Evolutionary conservation across 1,284 basidiomycete species (phyloP).

Genomic region (Ganoderma multipileum): DNA sequence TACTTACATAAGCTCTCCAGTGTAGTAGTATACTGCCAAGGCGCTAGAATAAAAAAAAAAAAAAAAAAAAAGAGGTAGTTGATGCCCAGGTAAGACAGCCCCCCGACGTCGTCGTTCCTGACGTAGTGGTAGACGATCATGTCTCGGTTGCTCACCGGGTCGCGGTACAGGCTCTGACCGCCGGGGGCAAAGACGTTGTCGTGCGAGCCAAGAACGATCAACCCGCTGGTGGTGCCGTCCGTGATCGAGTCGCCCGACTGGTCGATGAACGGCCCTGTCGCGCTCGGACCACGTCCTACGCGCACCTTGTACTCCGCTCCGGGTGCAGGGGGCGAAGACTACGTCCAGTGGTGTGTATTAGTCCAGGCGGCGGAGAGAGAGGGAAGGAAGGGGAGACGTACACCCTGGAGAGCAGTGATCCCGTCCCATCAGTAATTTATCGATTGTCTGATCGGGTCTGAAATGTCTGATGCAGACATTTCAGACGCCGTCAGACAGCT

Average conservation of each 20-base stretch:
- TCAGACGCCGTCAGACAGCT: too few relatives aligned
- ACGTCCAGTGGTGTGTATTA: background rate
- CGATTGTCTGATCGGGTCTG: too few relatives aligned
- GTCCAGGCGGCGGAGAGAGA: background rate
- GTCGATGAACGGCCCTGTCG: conserved; percentile 40
- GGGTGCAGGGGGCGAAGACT: background rate
- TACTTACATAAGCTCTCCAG: too few relatives aligned
- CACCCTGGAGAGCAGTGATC: conserved; percentile 10
- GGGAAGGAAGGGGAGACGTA: background rate
- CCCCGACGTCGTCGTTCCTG: conserved; percentile 16
- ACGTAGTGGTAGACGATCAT: conserved; percentile 29
- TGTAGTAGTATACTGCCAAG: too few relatives aligned
- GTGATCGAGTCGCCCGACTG: conserved; percentile 33
- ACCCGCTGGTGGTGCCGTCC: conserved; percentile 33
- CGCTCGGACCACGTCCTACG: conserved; percentile 37
- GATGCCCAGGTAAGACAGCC: conserved; percentile 20
- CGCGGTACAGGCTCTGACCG: conserved; percentile 28
- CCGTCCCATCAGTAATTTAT: too few relatives aligned
- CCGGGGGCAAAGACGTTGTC: conserved; percentile 45
- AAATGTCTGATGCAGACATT: too few relatives aligned
- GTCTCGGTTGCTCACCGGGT: conserved; percentile 24
- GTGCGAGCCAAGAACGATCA: conserved; percentile 41
- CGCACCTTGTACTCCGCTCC: conserved; percentile 33
- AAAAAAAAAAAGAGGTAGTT: too few relatives aligned
- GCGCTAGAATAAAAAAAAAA: too few relatives aligned